Evolutionary conservation across 176 grass and related monocot species (phyloP), one percentile per base, ranked within the genome.

Genomic region (Zoysia japonica): DNA sequence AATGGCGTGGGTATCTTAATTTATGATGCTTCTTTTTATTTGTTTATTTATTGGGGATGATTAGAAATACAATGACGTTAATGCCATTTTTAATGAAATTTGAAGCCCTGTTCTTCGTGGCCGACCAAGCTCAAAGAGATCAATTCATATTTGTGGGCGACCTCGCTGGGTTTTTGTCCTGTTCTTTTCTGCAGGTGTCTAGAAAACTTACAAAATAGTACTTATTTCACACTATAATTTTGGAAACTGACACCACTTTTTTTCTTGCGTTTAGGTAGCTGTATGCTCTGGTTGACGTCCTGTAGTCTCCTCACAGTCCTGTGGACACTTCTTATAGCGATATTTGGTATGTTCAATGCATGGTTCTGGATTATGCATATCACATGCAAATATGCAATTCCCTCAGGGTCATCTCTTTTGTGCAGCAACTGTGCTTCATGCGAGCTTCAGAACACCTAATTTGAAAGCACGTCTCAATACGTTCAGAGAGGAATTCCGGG

Each of bases 401-500:
- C 41, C 54, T 79, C 76, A 85, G 65, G 28, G 6, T 60, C 40
- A 51, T 67, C 53, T 81, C 5, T 55, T 77, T 62, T 70, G 4
- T 88, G 51, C 87, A 99, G 96, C 84, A 55, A 94, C 84, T 17
- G 51, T 99, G 12, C 81, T 99, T 61, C 96, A 95, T 93, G 96
- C 96, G 35, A 99, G 96, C 83, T 89, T 99, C 68, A 90, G 96
- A 88, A 87, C 91, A 85, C 96, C 96, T 65, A 99, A 99, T 83
- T 61, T 99, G 70, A 99, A 99, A 91, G 92, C 96, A 77, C 96
- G 92, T 11, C 78, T 99, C 65, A 99, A 94, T 79, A 95, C 96
- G 82, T 99, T 99, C 83, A 92, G 96, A 65, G 96, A 99, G 86
- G 96, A 99, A 86, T 95, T 99, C 80, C 92, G 90, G 60, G 88